These are phyloP conservation scores for Fraxinus dipetala DNA, from an alignment of 305 asterid species.

Conservation along the genomic window DNA sequence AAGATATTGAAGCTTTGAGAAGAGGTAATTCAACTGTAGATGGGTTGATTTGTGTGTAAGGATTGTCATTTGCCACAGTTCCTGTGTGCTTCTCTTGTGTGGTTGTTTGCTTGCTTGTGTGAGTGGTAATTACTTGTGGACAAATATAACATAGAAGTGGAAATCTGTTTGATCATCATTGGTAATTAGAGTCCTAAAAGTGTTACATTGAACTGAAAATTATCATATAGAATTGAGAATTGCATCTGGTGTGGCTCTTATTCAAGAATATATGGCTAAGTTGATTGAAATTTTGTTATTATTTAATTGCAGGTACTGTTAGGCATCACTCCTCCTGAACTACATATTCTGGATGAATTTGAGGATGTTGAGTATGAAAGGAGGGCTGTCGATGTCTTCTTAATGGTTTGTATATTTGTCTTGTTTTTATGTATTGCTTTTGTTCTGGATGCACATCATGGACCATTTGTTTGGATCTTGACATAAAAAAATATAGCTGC, in stretches of 20 bases:
- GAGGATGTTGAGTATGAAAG: constrained; percentile 84
- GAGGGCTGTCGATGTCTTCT: constrained; percentile 46
- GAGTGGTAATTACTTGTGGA: background rate
- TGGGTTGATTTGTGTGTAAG: background rate
- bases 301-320: constrained; percentile 52
- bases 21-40: background rate
- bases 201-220: constrained; percentile 4
- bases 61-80: background rate
- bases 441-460: background rate
- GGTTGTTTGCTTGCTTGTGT: background rate
- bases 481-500: background rate
- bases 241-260: constrained; percentile 4
- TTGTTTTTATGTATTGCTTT: background rate
- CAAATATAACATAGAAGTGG: background rate
- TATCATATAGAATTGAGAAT: constrained; percentile 1
- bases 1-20: background rate
- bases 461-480: background rate
- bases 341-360: constrained; percentile 67
- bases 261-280: background rate
- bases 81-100: background rate
- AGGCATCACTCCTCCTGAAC: constrained; percentile 67
- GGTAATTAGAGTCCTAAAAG: background rate
- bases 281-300: background rate
- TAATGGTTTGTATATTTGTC: constrained; percentile 42
- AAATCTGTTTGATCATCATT: background rate